A percentile compares a stretch with the other conserved stretches of the same genome.
phyloP scores from a whole-genome alignment of 2,329 filamentous ascomycete species.

The Pestalotiopsis sp. region DNA sequence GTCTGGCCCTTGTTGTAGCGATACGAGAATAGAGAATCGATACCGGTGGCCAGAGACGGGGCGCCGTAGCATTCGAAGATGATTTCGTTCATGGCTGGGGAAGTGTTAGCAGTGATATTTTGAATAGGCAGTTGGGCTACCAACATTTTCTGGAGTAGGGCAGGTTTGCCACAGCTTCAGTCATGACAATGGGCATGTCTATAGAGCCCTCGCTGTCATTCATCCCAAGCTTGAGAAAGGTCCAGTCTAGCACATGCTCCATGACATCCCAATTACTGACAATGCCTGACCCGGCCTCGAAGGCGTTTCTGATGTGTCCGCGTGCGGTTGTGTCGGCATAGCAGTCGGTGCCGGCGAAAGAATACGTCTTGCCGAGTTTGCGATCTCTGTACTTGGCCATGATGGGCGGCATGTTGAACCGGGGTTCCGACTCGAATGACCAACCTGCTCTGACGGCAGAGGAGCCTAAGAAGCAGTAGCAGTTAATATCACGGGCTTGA shows the following conservation, averaged over 20 bases:
- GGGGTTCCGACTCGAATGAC: conserved; percentile 87
- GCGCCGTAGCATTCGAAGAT: conserved; percentile 95
- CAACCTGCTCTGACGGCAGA: conserved; percentile 89
- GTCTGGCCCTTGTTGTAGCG: conserved; percentile 86
- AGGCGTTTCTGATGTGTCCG: conserved; percentile 87
- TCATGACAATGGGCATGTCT: conserved; percentile 90
- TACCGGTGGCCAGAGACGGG: conserved; percentile 88
- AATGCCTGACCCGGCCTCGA: conserved; percentile 87
- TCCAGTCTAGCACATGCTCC: conserved; percentile 91
- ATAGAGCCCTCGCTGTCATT: conserved; percentile 74
- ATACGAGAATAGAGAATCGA: conserved; percentile 97
- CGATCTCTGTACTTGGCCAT: conserved; percentile 95
- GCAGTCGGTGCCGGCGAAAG: conserved; percentile 89
- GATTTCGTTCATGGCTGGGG: conserved; percentile 90
- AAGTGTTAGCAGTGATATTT: neutral
- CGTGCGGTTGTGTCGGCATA: conserved; percentile 92
- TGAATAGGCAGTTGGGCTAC: conserved; percentile 32
- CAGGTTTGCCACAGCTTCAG: conserved; percentile 89
- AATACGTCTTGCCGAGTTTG: conserved; percentile 88
- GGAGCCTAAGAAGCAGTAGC: conserved; percentile 62
- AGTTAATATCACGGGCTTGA: conserved; percentile 19
- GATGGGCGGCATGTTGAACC: conserved; percentile 81
- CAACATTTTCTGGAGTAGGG: conserved; percentile 85
- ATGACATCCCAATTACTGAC: conserved; percentile 98
- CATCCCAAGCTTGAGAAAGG: conserved; percentile 91